Base-by-base conservation (phyloP, 768 basidiomycete species). In the Boletus subcaerulescens region DNA sequence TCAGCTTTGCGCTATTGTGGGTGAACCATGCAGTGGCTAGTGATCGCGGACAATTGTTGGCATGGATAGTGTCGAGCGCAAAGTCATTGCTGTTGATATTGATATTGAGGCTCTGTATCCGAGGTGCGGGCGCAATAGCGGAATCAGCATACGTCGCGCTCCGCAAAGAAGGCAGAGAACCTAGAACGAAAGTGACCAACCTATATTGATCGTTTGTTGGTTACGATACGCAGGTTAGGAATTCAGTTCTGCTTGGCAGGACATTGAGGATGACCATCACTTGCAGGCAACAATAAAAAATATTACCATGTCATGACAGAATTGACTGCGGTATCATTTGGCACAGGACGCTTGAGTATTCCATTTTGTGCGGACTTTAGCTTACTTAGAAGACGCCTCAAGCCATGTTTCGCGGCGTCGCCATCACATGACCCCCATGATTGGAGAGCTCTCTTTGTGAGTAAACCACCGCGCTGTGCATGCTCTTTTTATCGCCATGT, bases 1-100 rank as follows among this genome's bases (percentile, higher is more conserved):
- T 72, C 47, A 72, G 77, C 53, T 83, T 83, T 29, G 82, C 80
- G 29, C 70, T 76, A 54, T 82, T 83, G 57, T 82, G 82, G 0
- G 81, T 81, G 65, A 81, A 82, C 6, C 80, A 45, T 75, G 77
- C 80, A 4, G 55, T 71, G 4, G 74, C 60, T 3, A 79, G 73
- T 1, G 79, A 77, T 32, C 77, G 67, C 2, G 75, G 70, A 64
- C 80, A 83, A 52, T 82, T 74, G 26, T 72, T 66, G 11, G 68
- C 80, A 53, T 75, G 67, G 46, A 81, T 73, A 14, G 76, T 75
- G 63, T 83, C 81, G 10, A 83, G 69, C 5, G 79, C 71, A 15
- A 82, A 71, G 48, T 73, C 59, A 43, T 71, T 61, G 12, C 65
- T 53, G 55, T 77, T 77, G 59, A 78, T 68, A 50, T 77, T 77